Evolutionary conservation across 2,329 filamentous ascomycete species (phyloP).

Genomic region (Hymenoscyphus repandus): DNA sequence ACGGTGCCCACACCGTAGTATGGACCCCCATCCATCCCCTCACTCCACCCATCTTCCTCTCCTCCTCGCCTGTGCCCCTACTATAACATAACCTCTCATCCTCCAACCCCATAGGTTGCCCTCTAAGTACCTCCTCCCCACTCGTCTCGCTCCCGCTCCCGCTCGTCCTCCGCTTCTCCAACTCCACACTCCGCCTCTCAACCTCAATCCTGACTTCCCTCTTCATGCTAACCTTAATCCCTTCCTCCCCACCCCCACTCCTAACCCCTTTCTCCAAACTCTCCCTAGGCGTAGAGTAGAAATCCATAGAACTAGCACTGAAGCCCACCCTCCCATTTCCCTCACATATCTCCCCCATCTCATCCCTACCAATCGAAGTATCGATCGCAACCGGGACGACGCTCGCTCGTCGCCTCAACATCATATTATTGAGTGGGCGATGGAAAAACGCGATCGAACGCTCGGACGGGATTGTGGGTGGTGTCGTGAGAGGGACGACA

Average conservation of each 20-base stretch:
- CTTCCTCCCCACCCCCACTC: not conserved
- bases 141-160: not conserved
- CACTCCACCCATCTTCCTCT: not conserved
- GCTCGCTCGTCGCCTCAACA: not conserved
- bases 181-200: conserved; percentile 3
- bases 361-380: not conserved
- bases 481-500: not conserved
- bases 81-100: not conserved
- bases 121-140: too few relatives aligned
- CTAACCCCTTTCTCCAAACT: not conserved
- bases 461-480: not conserved
- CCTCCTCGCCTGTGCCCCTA: not conserved
- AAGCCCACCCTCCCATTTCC: too few relatives aligned
- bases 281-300: not conserved
- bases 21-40: not conserved
- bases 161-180: not conserved
- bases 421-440: not conserved
- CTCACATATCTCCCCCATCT: too few relatives aligned
- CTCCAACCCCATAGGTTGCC: not conserved
- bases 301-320: not conserved
- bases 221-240: conserved; percentile 7
- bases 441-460: not conserved
- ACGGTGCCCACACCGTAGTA: not conserved
- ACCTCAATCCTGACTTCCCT: conserved; percentile 13
- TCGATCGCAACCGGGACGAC: not conserved